Conservation (phyloP, 352 stramenopile species). For the Pythium biforme region DNA sequence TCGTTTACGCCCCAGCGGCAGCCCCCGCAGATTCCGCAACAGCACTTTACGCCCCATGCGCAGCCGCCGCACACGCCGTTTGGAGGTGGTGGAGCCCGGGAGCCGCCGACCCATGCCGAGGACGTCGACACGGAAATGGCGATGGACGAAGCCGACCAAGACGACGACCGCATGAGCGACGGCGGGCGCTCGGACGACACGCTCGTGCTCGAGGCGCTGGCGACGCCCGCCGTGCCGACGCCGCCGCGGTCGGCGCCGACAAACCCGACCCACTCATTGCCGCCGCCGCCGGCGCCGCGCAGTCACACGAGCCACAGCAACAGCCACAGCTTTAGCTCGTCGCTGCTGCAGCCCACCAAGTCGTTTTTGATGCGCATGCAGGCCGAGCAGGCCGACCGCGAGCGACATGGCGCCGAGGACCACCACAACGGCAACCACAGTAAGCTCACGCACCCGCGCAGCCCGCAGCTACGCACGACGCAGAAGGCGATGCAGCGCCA, state of each 20-base stretch:
- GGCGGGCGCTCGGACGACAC: slow-evolving; percentile 33
- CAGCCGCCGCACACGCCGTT: neutral
- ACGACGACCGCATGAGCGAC: slow-evolving; percentile 51
- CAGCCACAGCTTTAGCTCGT: slow-evolving; percentile 34
- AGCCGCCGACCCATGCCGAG: slow-evolving; percentile 31
- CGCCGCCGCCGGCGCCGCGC: slow-evolving; percentile 11
- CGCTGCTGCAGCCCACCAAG: slow-evolving; percentile 68
- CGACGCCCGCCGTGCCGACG: slow-evolving; percentile 1
- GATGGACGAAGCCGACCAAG: slow-evolving; percentile 13
- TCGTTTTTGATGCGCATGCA: slow-evolving; percentile 59
- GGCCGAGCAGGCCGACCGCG: slow-evolving; percentile 55
- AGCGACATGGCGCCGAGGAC: slow-evolving; percentile 35
- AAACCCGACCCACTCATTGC: neutral
- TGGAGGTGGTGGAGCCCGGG: no score
- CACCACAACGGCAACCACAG: slow-evolving; percentile 1
- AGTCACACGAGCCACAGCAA: neutral
- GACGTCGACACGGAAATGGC: slow-evolving; percentile 23
- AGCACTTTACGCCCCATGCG: neutral
- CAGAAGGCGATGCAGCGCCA: slow-evolving; percentile 24
- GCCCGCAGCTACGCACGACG: slow-evolving; percentile 50
- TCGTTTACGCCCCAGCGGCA: neutral
- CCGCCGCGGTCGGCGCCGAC: slow-evolving; percentile 19
- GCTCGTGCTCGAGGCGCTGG: slow-evolving; percentile 40
- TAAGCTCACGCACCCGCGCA: slow-evolving; percentile 51
- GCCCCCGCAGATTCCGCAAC: neutral